Conservation (phyloP, 495 filamentous ascomycete species). For the Penicillium lagena region DNA sequence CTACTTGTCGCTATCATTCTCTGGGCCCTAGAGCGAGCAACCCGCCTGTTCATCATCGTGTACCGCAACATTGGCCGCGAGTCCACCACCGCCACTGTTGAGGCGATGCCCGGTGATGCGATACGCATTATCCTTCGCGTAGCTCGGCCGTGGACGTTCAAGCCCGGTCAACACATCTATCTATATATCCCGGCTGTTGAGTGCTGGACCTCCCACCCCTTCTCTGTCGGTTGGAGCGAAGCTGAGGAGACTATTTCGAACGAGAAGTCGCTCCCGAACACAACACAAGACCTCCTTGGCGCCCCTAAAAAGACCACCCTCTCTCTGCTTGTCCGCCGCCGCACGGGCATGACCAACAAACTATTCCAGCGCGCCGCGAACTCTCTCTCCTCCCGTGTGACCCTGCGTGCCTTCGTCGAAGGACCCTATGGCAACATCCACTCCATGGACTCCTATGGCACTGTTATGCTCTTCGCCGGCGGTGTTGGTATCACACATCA, state of each 20-base stretch:
- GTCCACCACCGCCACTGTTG: slow-evolving; percentile 64
- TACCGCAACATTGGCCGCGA: slow-evolving; percentile 62
- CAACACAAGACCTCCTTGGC: slow-evolving; percentile 25
- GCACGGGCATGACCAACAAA: slow-evolving; percentile 79
- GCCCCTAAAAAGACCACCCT: slow-evolving; percentile 48
- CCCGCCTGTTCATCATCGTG: slow-evolving; percentile 61
- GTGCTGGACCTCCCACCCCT: slow-evolving; percentile 85
- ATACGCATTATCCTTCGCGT: slow-evolving; percentile 75
- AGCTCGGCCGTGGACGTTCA: slow-evolving; percentile 67
- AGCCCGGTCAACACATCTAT: slow-evolving; percentile 83
- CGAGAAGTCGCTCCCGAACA: slow-evolving; percentile 38
- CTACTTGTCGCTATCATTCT: slow-evolving; percentile 61
- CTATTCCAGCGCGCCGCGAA: slow-evolving; percentile 61
- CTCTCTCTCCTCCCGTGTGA: slow-evolving; percentile 36
- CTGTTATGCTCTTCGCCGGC: slow-evolving; percentile 82
- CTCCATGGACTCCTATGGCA: slow-evolving; percentile 82
- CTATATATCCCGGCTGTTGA: slow-evolving; percentile 72
- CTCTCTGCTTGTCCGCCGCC: slow-evolving; percentile 76
- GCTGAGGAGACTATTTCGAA: slow-evolving; percentile 23
- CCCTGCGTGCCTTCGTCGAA: slow-evolving; percentile 61
- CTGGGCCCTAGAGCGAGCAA: slow-evolving; percentile 64
- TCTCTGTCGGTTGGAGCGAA: slow-evolving; percentile 85
- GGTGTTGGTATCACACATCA: slow-evolving; percentile 94
- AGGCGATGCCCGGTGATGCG: slow-evolving; percentile 75
- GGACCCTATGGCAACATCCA: slow-evolving; percentile 85